Base-by-base conservation (phyloP, 1,284 basidiomycete genomes). In the Puccinia polysora region DNA sequence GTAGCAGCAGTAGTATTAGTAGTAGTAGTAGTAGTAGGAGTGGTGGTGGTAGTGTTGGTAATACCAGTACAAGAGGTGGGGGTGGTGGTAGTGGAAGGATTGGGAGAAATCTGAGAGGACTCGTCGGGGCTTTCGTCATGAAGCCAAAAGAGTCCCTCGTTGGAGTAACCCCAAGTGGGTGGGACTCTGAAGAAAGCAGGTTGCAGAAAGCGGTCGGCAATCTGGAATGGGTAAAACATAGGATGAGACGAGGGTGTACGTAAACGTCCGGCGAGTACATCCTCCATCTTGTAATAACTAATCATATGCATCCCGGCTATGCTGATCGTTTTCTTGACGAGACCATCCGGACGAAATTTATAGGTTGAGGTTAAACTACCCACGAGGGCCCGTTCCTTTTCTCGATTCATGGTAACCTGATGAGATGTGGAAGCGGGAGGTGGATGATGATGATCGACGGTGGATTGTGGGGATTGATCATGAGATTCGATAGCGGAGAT, bases 361-460 rank as follows among this genome's bases (percentile, higher is more conserved):
- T 90, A 89, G 77, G 86, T 88, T 80, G 91, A 91, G 6, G 91
- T 95, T 76, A 95, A 81, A 77, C 89, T 91, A 38, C 93, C 92
- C 58, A 94, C 86, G 23, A 95, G 83, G 40, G 86, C 87, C 68
- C 91, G 83, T 80, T 95, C 91, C 47, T 78, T 76, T 73, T 81
- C 82, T 75, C 80, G 81, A 68, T 75, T 76, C 86, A 84, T 67
- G 86, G 84, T 75, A 86, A 85, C 78, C 90, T 87, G 70, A 88
- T 79, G 38, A 82, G 82, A 68, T n/a, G 43, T 32, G 1, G 45
- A 20, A 23, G 45, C 25, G 2, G 82, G 78, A 25, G 30, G 38
- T 28, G 65, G 79, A 30, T 77, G 79, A 0, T 82, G 25, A 77
- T 73, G 15, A n/a, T 65, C 70, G 7, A 60, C 59, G 4, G 69